These are phyloP conservation scores for Paramyrothecium sp. DNA, from an alignment of 2,329 filamentous ascomycete genomes.

Conservation along the genomic window DNA sequence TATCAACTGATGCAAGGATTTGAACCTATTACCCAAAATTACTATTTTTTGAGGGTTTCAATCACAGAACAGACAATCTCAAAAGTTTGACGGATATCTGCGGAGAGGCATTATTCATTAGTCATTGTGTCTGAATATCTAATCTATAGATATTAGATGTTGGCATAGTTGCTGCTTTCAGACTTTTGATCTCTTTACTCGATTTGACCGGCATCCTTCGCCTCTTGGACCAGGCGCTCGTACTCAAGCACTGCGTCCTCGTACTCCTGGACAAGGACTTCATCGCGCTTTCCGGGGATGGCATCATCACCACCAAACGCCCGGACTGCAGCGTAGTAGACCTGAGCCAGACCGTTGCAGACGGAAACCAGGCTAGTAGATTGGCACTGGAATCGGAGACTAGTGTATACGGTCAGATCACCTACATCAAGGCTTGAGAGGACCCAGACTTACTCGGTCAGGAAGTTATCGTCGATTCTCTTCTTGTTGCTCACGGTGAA, in stretches of 20 bases:
- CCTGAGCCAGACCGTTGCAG: slow-evolving; percentile 27
- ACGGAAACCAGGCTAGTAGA: slow-evolving; percentile 8
- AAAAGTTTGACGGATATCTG: too few species aligned
- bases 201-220: slow-evolving; percentile 12
- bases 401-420: slow-evolving; percentile 1
- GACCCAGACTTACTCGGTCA: slow-evolving; percentile 25
- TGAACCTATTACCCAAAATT: too few species aligned
- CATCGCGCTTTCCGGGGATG: slow-evolving; percentile 17
- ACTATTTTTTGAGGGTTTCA: too few species aligned
- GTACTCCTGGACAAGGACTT: slow-evolving; percentile 19
- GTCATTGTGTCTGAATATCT: too few species aligned
- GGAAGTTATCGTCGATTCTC: slow-evolving; percentile 44
- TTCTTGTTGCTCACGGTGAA: slow-evolving; percentile 35
- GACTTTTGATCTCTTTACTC: background rate
- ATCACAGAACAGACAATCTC: too few species aligned
- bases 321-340: slow-evolving; percentile 30
- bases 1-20: too few species aligned
- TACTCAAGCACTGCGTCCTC: slow-evolving; percentile 27
- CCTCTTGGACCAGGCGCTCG: slow-evolving; percentile 23
- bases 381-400: slow-evolving; percentile 27
- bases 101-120: too few species aligned
- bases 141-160: too few species aligned
- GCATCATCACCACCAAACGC: slow-evolving; percentile 25
- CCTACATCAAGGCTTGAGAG: background rate
- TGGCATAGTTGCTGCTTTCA: background rate